A percentile compares a stretch with the other conserved stretches of the same genome.
Conservation (phyloP, 495 filamentous ascomycete genomes). For the Ramalina intermedia region DNA sequence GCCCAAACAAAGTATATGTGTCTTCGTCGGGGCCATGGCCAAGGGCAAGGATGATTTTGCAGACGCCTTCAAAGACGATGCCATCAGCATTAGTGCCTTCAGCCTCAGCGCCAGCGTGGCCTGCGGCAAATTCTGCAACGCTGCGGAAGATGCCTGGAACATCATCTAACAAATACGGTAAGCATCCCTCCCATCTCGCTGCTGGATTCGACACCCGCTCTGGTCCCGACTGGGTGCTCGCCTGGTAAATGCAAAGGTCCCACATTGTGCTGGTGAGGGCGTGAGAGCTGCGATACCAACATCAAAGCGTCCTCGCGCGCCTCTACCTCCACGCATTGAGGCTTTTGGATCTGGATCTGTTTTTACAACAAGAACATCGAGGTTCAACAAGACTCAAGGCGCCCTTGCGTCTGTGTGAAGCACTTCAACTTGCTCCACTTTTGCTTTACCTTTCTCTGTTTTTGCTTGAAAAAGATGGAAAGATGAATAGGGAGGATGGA, state of each 20-base stretch:
- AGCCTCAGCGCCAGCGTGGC: conserved; percentile 92
- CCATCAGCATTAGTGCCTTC: conserved; percentile 96
- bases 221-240: too few species aligned
- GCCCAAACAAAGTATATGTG: conserved; percentile 81
- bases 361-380: conserved; percentile 72
- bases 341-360: conserved; percentile 47
- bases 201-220: neutral
- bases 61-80: conserved; percentile 85
- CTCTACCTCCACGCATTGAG: conserved; percentile 26
- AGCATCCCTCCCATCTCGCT: neutral
- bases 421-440: conserved; percentile 51
- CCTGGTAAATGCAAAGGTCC: neutral
- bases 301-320: conserved; percentile 26
- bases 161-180: conserved; percentile 47
- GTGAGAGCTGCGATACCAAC: conserved; percentile 35
- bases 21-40: conserved; percentile 97
- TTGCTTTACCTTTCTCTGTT: conserved; percentile 7
- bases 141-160: conserved; percentile 91
- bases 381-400: conserved; percentile 70
- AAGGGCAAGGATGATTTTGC: conserved; percentile 94
- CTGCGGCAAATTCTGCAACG: conserved; percentile 98
- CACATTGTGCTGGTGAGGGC: neutral
- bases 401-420: conserved; percentile 46
- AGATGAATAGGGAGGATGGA: too few species aligned
- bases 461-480: too few species aligned